Percentiles rank a stretch among this genome's conserved stretches.
phyloP scores from a whole-genome alignment of 2,329 filamentous ascomycete species.

The Eutypa lata region DNA sequence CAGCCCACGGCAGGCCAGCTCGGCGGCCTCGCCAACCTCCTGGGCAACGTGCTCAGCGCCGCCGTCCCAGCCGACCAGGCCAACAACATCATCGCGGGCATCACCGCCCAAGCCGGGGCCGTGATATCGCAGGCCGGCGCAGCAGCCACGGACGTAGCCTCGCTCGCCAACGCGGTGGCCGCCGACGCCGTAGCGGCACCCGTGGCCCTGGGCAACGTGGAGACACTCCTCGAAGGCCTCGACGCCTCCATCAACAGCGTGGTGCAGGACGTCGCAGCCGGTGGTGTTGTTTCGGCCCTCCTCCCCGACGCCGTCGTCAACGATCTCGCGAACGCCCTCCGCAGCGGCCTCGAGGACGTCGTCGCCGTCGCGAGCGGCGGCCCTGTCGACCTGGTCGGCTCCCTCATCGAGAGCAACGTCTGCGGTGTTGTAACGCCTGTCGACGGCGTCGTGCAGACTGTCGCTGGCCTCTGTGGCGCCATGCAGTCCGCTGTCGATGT shows the following conservation, averaged over 20 bases:
- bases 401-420: slow-evolving; percentile 19
- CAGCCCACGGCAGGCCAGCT: slow-evolving; percentile 8
- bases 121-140: slow-evolving; percentile 15
- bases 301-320: slow-evolving; percentile 12
- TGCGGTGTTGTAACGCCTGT: slow-evolving; percentile 19
- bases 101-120: slow-evolving; percentile 15
- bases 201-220: slow-evolving; percentile 15
- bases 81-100: slow-evolving; percentile 14
- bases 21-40: slow-evolving; percentile 4
- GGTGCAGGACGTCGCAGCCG: slow-evolving; percentile 9
- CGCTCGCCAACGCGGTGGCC: slow-evolving; percentile 15
- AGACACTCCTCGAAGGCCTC: slow-evolving; percentile 15
- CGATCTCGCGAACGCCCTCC: slow-evolving; percentile 11
- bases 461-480: slow-evolving; percentile 21
- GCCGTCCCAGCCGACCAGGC: slow-evolving; percentile 9
- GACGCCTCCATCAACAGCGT: slow-evolving; percentile 17
- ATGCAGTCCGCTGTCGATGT: slow-evolving; percentile 14
- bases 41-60: slow-evolving; percentile 7
- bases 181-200: slow-evolving; percentile 12
- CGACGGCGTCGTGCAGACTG: slow-evolving; percentile 19
- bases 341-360: slow-evolving; percentile 17
- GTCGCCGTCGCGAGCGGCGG: slow-evolving; percentile 14
- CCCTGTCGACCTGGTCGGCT: slow-evolving; percentile 15
- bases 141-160: slow-evolving; percentile 21
- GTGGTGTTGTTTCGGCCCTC: slow-evolving; percentile 10